Evolutionary conservation across 805 yeast species (phyloP).

Genomic region (Ogataea ganodermae): DNA sequence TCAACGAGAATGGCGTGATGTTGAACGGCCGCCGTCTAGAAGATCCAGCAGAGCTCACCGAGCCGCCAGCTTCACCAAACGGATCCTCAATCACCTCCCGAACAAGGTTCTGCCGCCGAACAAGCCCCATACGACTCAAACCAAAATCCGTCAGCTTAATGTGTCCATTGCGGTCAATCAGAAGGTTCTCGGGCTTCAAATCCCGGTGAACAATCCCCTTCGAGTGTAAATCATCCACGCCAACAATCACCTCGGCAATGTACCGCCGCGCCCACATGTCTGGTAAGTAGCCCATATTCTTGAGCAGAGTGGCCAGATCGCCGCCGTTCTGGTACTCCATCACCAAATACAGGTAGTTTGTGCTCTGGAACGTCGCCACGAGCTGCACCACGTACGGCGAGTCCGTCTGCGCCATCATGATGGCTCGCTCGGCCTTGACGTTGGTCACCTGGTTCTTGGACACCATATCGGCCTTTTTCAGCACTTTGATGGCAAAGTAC

Average conservation of each 20-base stretch:
- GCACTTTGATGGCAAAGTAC: constrained; percentile 89
- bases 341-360: constrained; percentile 82
- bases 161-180: constrained; percentile 87
- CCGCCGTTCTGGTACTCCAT: constrained; percentile 98
- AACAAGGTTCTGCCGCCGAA: constrained; percentile 66
- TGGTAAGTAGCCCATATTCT: constrained; percentile 79
- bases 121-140: constrained; percentile 82
- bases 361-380: constrained; percentile 84
- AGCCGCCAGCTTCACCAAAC: constrained; percentile 7
- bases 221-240: constrained; percentile 84
- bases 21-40: constrained; percentile 16
- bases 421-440: constrained; percentile 92
- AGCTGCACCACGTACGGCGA: constrained; percentile 91
- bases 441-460: constrained; percentile 95
- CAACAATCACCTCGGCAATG: constrained; percentile 86
- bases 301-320: constrained; percentile 84
- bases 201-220: constrained; percentile 94
- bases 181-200: constrained; percentile 88
- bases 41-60: not conserved
- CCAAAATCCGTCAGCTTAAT: constrained; percentile 95
- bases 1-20: constrained; percentile 32
- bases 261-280: constrained; percentile 85
- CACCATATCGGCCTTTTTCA: constrained; percentile 92
- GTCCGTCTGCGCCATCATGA: constrained; percentile 96
- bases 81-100: constrained; percentile 23